phyloP scores from a whole-genome alignment of 345 rosid genomes.

The Aegle marmelos region DNA sequence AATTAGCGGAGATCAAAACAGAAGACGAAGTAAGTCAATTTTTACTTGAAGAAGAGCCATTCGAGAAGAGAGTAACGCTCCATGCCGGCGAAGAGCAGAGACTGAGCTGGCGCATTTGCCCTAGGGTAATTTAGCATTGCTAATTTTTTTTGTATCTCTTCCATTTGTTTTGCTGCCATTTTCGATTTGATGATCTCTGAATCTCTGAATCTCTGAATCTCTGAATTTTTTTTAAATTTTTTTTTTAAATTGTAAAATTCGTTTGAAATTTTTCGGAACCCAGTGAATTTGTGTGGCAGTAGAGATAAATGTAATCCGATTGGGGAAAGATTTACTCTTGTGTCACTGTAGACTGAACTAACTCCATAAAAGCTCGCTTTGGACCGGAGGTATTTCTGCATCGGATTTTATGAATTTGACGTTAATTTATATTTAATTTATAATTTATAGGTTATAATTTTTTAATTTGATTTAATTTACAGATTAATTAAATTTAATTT shows the following conservation, averaged over 20 bases:
- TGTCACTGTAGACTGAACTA: too few species aligned
- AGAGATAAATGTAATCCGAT: neutral
- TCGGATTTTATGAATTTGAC: too few species aligned
- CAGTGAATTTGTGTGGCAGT: neutral
- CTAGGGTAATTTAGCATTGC: constrained; percentile 62
- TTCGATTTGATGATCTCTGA: neutral
- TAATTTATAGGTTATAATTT: too few species aligned
- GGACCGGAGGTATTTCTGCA: too few species aligned
- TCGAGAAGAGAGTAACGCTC: constrained; percentile 97
- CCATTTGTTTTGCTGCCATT: constrained; percentile 96
- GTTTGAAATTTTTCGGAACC: neutral
- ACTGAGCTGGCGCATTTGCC: constrained; percentile 93
- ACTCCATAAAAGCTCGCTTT: too few species aligned
- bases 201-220: neutral
- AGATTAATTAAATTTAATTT: too few species aligned
- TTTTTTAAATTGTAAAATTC: neutral
- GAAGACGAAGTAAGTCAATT: constrained; percentile 22
- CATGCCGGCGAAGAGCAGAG: constrained; percentile 98
- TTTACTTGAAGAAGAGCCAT: constrained; percentile 86
- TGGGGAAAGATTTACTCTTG: neutral
- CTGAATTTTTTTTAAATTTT: neutral
- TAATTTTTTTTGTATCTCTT: constrained; percentile 81
- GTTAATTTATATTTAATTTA: too few species aligned
- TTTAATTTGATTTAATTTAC: too few species aligned
- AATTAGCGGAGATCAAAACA: neutral